phyloP scores from a whole-genome alignment of 2,329 filamentous ascomycete species.

The Lasiodiplodia citricola region DNA sequence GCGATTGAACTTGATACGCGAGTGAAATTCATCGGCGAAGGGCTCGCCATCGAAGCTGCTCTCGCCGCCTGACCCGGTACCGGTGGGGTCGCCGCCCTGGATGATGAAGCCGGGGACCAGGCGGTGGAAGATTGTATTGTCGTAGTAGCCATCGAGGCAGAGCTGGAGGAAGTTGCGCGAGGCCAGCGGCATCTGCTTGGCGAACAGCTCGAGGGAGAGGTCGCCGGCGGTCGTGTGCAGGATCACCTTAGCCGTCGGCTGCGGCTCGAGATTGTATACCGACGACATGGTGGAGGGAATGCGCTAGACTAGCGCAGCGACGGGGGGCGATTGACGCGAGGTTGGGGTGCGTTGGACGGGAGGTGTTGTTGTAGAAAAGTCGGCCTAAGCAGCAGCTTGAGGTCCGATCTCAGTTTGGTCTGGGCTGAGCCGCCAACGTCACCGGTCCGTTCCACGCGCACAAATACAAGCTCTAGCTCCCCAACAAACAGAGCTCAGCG shows the following conservation, averaged over 20 bases:
- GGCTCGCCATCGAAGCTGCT: constrained; percentile 86
- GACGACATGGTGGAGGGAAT: constrained; percentile 71
- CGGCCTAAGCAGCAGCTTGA: background rate
- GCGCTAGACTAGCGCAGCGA: constrained; percentile 1
- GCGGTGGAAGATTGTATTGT: constrained; percentile 91
- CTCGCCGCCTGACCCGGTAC: constrained; percentile 88
- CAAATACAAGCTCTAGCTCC: background rate
- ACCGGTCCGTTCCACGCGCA: constrained; percentile 23
- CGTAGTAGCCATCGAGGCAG: constrained; percentile 94
- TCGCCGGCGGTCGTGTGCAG: constrained; percentile 90
- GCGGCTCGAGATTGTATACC: constrained; percentile 92
- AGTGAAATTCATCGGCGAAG: constrained; percentile 91
- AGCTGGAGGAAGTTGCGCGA: constrained; percentile 96
- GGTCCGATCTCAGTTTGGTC: background rate
- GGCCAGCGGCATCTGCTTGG: constrained; percentile 88
- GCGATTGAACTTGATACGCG: constrained; percentile 88
- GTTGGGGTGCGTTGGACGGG: background rate
- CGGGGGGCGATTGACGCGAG: background rate
- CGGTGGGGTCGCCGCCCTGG: constrained; percentile 93
- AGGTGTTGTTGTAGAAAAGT: background rate
- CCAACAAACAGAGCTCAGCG: background rate
- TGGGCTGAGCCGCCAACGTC: constrained; percentile 28
- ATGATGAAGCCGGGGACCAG: constrained; percentile 90
- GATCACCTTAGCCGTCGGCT: constrained; percentile 89
- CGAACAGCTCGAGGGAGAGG: constrained; percentile 89